Evolutionary conservation across 805 yeast genomes (phyloP), one percentile per base, ranked within the genome.

Genomic region (Candida verbasci): DNA sequence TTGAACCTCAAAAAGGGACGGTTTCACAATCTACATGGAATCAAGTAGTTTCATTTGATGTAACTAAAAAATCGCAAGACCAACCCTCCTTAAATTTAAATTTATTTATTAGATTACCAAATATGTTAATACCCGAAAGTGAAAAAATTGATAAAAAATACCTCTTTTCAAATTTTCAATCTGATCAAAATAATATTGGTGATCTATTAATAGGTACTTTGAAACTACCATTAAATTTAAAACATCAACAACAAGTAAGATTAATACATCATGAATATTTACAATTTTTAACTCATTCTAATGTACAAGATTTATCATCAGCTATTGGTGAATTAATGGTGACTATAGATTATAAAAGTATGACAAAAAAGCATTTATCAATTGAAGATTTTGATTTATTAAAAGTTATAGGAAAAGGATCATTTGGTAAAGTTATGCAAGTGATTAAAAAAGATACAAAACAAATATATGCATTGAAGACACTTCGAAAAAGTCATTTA

Each of bases 371-470:
- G 45, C 82, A 83, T 34, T 68, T 93, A 33, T 71, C 87, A 1
- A 87, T 93, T 47, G 96, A 88, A 39, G 96, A 91, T 54, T 91
- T 93, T 62, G 96, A 88, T 50, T 65, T 93, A 35, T 72, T 93
- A 48, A 93, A 93, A 61, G 98, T 93, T 16, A 87, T 93, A 38
- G 98, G 98, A 24, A 93, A 93, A 58, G 98, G 98, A 6, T 88
- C 97, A 8, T 93, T 93, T 58, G 98, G 98, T 35, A 93, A 93
- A 62, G 98, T 93, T 37, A 93, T 93, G 97, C 98, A 93, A 62
- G 98, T 93, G 28, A 80, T 88, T 45, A 93, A 93, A 63, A 86
- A 86, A 50, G 98, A 93, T 60, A 93, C 98, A 3, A 83, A 83
- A 46, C 94, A 91, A 57, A 81, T 93, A 17, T 93, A 93, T 59